Conservation (phyloP, 306 rosid genomes). For the Ammopiptanthus mongolicus region DNA sequence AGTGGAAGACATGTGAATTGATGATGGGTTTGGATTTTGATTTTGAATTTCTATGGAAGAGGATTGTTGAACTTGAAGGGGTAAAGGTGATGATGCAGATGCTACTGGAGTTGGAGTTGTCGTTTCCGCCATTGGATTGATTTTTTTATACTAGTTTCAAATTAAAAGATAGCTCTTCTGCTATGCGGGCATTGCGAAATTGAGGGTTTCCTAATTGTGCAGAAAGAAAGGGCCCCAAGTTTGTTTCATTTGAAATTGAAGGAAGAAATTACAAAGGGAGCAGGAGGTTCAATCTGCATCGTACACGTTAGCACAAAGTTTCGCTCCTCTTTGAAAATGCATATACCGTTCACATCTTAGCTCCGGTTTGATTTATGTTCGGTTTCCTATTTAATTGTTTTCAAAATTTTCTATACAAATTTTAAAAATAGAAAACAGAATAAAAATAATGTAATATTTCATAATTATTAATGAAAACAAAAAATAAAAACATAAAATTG, state of each 20-base stretch:
- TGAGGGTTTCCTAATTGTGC: not conserved
- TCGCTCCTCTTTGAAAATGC: not conserved
- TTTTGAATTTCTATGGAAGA: not conserved
- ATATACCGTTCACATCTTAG: no score
- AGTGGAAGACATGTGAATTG: not conserved
- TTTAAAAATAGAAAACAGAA: no score
- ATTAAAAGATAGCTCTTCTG: no score
- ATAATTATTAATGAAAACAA: no score
- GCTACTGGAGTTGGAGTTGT: not conserved
- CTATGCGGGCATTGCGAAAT: not conserved
- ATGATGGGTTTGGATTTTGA: not conserved
- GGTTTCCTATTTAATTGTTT: no score
- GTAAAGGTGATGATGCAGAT: constrained; percentile 37
- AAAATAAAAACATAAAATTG: no score
- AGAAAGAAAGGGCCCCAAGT: not conserved
- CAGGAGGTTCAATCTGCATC: constrained; percentile 30
- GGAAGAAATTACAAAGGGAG: not conserved
- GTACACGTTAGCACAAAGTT: constrained; percentile 25
- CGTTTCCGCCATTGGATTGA: constrained; percentile 44
- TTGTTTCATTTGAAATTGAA: not conserved
- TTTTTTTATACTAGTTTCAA: no score
- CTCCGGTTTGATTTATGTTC: no score
- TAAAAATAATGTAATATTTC: no score
- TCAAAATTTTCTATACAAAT: no score
- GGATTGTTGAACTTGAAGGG: constrained; percentile 39